Percentiles rank a stretch among this genome's conserved stretches.
These are phyloP conservation scores for Metroxylon sagu DNA, from an alignment of 176 grass and related monocot genomes.

Conservation along the genomic window DNA sequence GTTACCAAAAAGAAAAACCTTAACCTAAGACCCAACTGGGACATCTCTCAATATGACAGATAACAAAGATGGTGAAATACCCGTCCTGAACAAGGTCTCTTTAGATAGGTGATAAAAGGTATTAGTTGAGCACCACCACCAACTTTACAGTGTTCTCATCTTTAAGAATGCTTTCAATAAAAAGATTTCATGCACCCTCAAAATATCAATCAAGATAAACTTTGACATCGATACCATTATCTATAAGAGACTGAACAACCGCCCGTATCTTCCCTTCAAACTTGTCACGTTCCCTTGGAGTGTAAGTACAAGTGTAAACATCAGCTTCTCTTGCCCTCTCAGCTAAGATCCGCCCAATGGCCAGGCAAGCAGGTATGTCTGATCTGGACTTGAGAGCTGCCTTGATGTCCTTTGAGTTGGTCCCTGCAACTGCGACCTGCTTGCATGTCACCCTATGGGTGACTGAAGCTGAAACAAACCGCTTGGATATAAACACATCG, in stretches of 20 bases:
- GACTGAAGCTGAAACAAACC: slow-evolving; percentile 75
- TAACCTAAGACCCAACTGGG: too few relatives aligned
- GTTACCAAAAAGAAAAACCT: too few relatives aligned
- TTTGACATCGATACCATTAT: slow-evolving; percentile 82
- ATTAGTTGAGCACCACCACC: too few relatives aligned
- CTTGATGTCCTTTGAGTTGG: slow-evolving; percentile 85
- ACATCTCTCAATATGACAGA: too few relatives aligned
- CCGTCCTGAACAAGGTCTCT: too few relatives aligned
- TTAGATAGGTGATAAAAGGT: too few relatives aligned
- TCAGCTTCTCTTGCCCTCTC: slow-evolving; percentile 82
- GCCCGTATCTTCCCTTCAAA: slow-evolving; percentile 90
- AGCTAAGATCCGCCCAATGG: slow-evolving; percentile 60
- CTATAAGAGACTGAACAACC: slow-evolving; percentile 71
- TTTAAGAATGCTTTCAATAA: too few relatives aligned
- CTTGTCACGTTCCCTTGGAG: slow-evolving; percentile 62
- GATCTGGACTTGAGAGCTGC: slow-evolving; percentile 57
- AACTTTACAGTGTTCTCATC: too few relatives aligned
- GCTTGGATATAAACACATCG: slow-evolving; percentile 82
- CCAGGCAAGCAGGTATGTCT: slow-evolving; percentile 71
- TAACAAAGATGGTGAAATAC: too few relatives aligned
- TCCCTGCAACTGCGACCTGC: slow-evolving; percentile 74
- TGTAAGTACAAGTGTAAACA: slow-evolving; percentile 79
- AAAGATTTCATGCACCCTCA: background rate
- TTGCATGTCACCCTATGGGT: slow-evolving; percentile 83
- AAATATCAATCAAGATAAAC: slow-evolving; percentile 66